These are phyloP conservation scores for Streptanthus diversifolius DNA, from an alignment of 345 rosid genomes.

Conservation along the genomic window DNA sequence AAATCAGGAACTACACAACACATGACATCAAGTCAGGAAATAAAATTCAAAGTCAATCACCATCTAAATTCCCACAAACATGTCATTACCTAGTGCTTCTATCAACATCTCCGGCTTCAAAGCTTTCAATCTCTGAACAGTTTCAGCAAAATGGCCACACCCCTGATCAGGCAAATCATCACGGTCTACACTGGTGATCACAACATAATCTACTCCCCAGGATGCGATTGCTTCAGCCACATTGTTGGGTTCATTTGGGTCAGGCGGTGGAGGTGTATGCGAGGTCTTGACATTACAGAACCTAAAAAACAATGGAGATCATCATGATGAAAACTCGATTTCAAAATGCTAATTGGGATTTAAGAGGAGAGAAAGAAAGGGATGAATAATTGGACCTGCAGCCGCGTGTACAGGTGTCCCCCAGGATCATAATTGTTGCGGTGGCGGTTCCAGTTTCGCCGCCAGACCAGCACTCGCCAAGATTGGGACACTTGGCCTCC, in stretches of 20 bases:
- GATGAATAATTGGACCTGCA: no score
- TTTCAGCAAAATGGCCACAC: slow-evolving; percentile 74
- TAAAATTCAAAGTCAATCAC: no score
- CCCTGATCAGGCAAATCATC: slow-evolving; percentile 92
- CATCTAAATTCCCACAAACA: background rate
- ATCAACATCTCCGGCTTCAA: slow-evolving; percentile 84
- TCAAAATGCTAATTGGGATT: no score
- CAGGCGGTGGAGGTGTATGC: slow-evolving; percentile 90
- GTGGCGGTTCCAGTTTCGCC: slow-evolving; percentile 99
- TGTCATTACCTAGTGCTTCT: slow-evolving; percentile 78
- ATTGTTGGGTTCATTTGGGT: slow-evolving; percentile 81
- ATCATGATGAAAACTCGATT: no score
- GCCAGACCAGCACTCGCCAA: slow-evolving; percentile 99
- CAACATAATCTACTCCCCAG: slow-evolving; percentile 93
- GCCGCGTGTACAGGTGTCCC: slow-evolving; percentile 96
- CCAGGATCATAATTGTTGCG: slow-evolving; percentile 92
- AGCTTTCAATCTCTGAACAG: slow-evolving; percentile 71
- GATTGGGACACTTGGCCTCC: slow-evolving; percentile 92
- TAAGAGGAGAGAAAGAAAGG: no score
- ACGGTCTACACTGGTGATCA: slow-evolving; percentile 87
- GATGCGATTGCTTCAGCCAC: slow-evolving; percentile 96
- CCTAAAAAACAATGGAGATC: background rate
- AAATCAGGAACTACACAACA: slow-evolving; percentile 79
- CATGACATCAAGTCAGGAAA: slow-evolving; percentile 6
- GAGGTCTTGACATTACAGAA: slow-evolving; percentile 97